Conservation (phyloP, 176 grass and related monocot genomes). For the Guadua angustifolia region DNA sequence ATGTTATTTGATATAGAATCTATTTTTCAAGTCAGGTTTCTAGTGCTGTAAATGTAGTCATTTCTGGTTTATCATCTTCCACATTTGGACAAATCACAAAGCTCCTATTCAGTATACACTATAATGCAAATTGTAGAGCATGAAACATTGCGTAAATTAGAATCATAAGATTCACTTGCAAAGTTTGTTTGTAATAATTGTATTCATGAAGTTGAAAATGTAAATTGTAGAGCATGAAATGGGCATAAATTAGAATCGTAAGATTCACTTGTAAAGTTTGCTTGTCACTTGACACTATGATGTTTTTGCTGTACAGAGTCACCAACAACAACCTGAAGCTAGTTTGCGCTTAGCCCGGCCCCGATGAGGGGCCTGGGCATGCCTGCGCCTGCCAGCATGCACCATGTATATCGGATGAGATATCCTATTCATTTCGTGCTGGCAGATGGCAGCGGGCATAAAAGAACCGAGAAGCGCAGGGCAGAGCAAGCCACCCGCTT, state of each 20-base stretch:
- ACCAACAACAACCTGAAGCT: constrained; percentile 77
- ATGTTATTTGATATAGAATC: not conserved
- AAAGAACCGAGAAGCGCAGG: constrained; percentile 40
- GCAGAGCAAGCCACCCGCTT: not conserved
- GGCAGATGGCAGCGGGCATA: constrained; percentile 72
- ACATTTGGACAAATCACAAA: not conserved
- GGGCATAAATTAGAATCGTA: not conserved
- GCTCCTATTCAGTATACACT: not conserved
- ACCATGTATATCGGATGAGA: constrained; percentile 2
- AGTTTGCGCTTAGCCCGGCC: constrained; percentile 94
- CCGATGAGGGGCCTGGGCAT: constrained; percentile 94
- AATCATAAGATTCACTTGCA: not conserved
- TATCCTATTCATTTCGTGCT: constrained; percentile 35
- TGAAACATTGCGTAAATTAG: not conserved
- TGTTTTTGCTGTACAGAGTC: constrained; percentile 47
- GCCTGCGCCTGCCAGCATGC: constrained; percentile 80
- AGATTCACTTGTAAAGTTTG: constrained; percentile 6
- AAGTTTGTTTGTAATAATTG: not conserved
- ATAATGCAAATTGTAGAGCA: not conserved
- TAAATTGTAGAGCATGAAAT: not conserved
- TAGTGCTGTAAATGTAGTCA: not conserved
- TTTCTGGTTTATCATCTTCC: not conserved
- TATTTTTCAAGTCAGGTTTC: not conserved
- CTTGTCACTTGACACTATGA: not conserved
- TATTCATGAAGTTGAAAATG: constrained; percentile 10